Evolutionary conservation across 1,284 basidiomycete species (phyloP).

Genomic region (Exobasidium rhododendri): DNA sequence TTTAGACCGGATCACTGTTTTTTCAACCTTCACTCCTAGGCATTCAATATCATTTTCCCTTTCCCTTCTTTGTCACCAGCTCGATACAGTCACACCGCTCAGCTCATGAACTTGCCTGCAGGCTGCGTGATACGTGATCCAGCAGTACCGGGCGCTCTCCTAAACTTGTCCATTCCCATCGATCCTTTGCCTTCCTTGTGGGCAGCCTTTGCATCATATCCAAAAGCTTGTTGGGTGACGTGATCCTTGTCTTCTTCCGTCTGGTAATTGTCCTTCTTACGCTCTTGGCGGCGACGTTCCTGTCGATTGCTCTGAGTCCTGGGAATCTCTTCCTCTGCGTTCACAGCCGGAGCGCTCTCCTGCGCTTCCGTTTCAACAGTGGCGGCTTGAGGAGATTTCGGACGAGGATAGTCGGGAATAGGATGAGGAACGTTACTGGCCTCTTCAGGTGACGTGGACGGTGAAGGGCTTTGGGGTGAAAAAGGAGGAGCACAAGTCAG

Average conservation of each 20-base stretch:
- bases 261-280: background rate
- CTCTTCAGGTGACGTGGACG: conserved; percentile 1
- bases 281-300: conserved; percentile 13
- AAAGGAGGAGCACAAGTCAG: too few species aligned
- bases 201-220: background rate
- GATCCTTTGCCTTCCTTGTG: background rate
- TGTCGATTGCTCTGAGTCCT: conserved; percentile 5
- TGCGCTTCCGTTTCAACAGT: background rate
- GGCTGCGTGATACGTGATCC: conserved; percentile 9
- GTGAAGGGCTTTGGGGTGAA: background rate
- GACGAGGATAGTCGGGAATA: conserved; percentile 12
- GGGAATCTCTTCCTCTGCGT: background rate
- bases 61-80: too few species aligned
- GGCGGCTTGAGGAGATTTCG: background rate
- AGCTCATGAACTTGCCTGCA: conserved; percentile 7
- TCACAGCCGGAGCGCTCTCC: background rate
- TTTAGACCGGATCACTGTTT: too few species aligned
- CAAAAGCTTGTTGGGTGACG: background rate
- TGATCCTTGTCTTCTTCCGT: background rate
- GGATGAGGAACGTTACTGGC: background rate
- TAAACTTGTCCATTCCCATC: conserved; percentile 1
- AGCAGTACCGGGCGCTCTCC: background rate
- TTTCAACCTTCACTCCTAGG: too few species aligned
- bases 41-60: too few species aligned
- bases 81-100: background rate